Evolutionary conservation across 179 eudicot genomes (phyloP).

Genomic region (Actinidia arguta): DNA sequence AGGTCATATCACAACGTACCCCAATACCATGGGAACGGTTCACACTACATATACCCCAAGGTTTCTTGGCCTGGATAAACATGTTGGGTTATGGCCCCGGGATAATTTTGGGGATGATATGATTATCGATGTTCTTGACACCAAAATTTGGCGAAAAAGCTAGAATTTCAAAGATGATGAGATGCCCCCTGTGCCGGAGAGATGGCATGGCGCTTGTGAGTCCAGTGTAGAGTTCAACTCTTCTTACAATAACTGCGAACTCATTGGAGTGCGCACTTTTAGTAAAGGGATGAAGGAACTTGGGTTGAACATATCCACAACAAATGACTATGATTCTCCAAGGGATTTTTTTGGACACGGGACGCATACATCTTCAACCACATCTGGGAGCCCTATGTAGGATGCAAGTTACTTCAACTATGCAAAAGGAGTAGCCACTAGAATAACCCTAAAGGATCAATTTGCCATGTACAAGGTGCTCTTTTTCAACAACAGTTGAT

Average conservation of each 20-base stretch:
- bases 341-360: constrained; percentile 90
- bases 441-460: constrained; percentile 76
- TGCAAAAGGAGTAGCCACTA: constrained; percentile 79
- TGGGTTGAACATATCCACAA: constrained; percentile 19
- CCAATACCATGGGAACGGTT: too few relatives aligned
- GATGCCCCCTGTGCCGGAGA: constrained; percentile 62
- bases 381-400: constrained; percentile 66
- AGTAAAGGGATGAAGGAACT: not conserved
- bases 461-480: constrained; percentile 80
- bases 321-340: constrained; percentile 68
- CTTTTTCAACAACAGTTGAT: constrained; percentile 62
- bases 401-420: constrained; percentile 68
- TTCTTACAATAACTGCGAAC: constrained; percentile 60
- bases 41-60: constrained; percentile 77
- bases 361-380: constrained; percentile 79
- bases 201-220: constrained; percentile 76
- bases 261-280: constrained; percentile 69
- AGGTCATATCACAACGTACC: too few relatives aligned
- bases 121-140: constrained; percentile 65
- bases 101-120: constrained; percentile 46
- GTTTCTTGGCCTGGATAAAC: constrained; percentile 60
- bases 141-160: constrained; percentile 80
- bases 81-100: constrained; percentile 32
- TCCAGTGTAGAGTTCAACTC: constrained; percentile 55
- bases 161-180: constrained; percentile 70